Percentiles rank a stretch among this genome's conserved stretches.
These are phyloP conservation scores for Pyracantha coccinea DNA, from an alignment of 331 rosid species.

Conservation along the genomic window DNA sequence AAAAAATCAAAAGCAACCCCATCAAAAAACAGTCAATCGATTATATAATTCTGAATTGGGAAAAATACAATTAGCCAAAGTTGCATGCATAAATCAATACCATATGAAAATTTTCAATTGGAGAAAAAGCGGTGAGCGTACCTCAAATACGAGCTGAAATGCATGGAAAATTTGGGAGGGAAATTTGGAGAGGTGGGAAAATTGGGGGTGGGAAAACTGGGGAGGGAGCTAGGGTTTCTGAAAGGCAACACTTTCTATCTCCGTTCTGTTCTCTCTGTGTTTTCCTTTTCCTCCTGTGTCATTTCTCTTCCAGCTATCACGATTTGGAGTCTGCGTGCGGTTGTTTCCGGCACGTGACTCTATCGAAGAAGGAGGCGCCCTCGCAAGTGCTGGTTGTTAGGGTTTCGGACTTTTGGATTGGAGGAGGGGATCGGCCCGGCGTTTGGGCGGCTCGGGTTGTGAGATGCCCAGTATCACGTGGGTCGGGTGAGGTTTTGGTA, in stretches of 20 bases:
- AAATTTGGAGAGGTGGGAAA: not conserved
- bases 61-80: not conserved
- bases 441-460: not conserved
- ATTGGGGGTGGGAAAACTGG: not conserved
- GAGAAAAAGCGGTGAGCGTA: not conserved
- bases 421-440: not conserved
- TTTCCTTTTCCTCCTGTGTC: not conserved
- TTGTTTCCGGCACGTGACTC: constrained; percentile 56
- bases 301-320: not conserved
- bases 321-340: constrained; percentile 22
- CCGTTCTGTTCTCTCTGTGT: not conserved
- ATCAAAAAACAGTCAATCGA: not conserved
- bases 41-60: not conserved
- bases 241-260: not conserved
- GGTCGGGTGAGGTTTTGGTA: not conserved
- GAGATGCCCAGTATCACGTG: not conserved
- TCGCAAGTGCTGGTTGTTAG: constrained; percentile 47
- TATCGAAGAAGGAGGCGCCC: constrained; percentile 21
- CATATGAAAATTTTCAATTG: not conserved
- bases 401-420: constrained; percentile 8
- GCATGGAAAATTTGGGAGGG: constrained; percentile 1
- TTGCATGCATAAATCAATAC: constrained; percentile 1
- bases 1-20: not conserved
- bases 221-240: constrained; percentile 42
- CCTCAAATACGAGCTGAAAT: constrained; percentile 27